These are phyloP conservation scores for Curvularia sp. DNA, from an alignment of 2,329 filamentous ascomycete genomes.

Conservation along the genomic window DNA sequence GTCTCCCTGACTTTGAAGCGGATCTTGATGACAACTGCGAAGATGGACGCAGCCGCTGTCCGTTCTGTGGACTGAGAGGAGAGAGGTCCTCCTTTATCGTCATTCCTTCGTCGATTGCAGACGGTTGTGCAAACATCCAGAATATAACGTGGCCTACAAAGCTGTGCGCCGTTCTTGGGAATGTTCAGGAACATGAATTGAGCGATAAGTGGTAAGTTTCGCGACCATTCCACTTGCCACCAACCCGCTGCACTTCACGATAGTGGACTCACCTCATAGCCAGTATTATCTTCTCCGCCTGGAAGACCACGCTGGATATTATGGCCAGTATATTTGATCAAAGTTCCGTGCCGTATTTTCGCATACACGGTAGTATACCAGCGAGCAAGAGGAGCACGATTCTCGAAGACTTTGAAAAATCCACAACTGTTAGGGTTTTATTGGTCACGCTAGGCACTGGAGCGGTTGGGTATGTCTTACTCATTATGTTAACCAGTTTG, in stretches of 20 bases:
- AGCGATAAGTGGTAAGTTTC: background rate
- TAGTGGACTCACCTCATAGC: background rate
- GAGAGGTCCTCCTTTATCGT: background rate
- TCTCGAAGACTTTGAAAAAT: conserved; percentile 49
- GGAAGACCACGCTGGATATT: conserved; percentile 2
- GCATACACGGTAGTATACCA: conserved; percentile 2
- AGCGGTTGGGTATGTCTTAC: conserved; percentile 54
- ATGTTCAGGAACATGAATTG: background rate
- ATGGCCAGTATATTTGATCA: background rate
- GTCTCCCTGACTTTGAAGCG: conserved; percentile 30
- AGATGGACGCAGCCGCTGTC: conserved; percentile 21
- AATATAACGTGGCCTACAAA: background rate
- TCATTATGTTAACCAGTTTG: too few species aligned
- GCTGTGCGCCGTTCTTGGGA: background rate
- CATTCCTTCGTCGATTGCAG: background rate
- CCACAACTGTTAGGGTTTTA: conserved; percentile 45
- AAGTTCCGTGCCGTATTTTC: conserved; percentile 3
- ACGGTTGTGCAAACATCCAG: background rate
- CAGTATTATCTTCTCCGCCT: conserved; percentile 1
- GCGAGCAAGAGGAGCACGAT: conserved; percentile 40
- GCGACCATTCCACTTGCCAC: background rate
- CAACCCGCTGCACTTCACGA: background rate
- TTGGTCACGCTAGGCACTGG: conserved; percentile 63
- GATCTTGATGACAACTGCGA: conserved; percentile 23
- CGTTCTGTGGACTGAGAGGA: conserved; percentile 8